Percentiles rank a stretch among this genome's conserved stretches.
Evolutionary conservation across 1,139 yeast species (phyloP).

Genomic region (Nakaseomyces sp.): DNA sequence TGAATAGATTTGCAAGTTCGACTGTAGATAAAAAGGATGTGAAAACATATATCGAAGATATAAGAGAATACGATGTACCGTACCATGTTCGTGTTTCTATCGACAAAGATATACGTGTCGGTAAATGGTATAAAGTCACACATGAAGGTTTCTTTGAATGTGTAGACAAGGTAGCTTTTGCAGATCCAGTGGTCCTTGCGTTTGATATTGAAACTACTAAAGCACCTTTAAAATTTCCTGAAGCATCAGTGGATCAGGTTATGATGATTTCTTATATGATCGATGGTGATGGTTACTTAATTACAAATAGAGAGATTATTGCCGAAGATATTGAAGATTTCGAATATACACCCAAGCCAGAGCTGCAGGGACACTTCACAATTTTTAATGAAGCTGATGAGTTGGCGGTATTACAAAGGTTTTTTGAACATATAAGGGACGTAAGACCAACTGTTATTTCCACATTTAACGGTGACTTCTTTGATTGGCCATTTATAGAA

Average conservation of each 20-base stretch:
- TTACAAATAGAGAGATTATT: slow-evolving; percentile 89
- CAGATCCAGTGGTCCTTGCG: slow-evolving; percentile 95
- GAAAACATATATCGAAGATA: slow-evolving; percentile 59
- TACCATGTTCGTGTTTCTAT: slow-evolving; percentile 93
- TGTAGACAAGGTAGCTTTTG: slow-evolving; percentile 76
- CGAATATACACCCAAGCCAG: slow-evolving; percentile 96
- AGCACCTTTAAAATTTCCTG: slow-evolving; percentile 94
- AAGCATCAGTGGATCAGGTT: slow-evolving; percentile 80
- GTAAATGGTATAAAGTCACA: slow-evolving; percentile 88
- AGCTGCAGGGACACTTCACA: slow-evolving; percentile 82
- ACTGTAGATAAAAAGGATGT: slow-evolving; percentile 39
- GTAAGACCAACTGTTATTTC: slow-evolving; percentile 90
- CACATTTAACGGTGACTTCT: slow-evolving; percentile 95
- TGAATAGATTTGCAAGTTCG: slow-evolving; percentile 3
- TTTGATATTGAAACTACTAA: slow-evolving; percentile 98
- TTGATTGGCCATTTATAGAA: slow-evolving; percentile 99
- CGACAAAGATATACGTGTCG: slow-evolving; percentile 77
- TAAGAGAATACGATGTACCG: slow-evolving; percentile 93
- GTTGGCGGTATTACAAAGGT: slow-evolving; percentile 58
- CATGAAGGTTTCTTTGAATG: slow-evolving; percentile 52
- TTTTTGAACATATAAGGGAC: slow-evolving; percentile 86
- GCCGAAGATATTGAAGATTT: slow-evolving; percentile 93
- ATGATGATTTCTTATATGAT: slow-evolving; percentile 99
- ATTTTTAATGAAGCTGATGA: slow-evolving; percentile 89
- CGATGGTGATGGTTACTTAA: slow-evolving; percentile 91